A percentile compares a stretch with the other conserved stretches of the same genome.
These are phyloP conservation scores for Populus pruinosa DNA, from an alignment of 345 rosid genomes.

Conservation along the genomic window DNA sequence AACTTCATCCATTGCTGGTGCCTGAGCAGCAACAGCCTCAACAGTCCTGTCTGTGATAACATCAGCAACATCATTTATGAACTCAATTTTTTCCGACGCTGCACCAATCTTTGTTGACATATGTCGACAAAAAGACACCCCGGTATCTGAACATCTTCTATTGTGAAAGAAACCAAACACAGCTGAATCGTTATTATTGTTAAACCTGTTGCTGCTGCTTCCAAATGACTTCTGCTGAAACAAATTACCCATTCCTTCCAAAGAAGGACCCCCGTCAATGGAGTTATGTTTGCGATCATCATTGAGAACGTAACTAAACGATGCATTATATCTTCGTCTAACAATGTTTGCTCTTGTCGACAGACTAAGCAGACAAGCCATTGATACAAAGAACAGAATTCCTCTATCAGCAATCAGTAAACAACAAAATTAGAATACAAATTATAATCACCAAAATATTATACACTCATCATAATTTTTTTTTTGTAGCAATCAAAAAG, in stretches of 20 bases:
- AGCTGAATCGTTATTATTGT: conserved; percentile 15
- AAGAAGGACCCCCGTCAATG: conserved; percentile 23
- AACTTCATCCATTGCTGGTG: conserved; percentile 61
- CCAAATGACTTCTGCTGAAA: conserved; percentile 37
- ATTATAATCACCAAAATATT: not conserved
- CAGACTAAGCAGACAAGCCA: conserved; percentile 56
- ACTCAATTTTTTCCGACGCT: conserved; percentile 44
- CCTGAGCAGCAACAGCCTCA: conserved; percentile 49
- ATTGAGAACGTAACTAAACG: conserved; percentile 35
- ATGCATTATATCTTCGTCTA: conserved; percentile 34
- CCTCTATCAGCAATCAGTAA: not conserved
- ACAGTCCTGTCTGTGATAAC: conserved; percentile 47
- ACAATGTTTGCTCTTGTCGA: conserved; percentile 43
- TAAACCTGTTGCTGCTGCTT: conserved; percentile 3
- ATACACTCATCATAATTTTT: not conserved
- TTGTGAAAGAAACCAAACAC: conserved; percentile 19
- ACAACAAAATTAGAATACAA: not conserved
- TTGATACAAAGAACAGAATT: conserved; percentile 7
- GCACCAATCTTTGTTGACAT: conserved; percentile 54
- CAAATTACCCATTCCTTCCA: conserved; percentile 28
- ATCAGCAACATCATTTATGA: conserved; percentile 45
- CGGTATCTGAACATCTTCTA: conserved; percentile 30
- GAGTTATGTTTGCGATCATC: conserved; percentile 36
- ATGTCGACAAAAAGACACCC: conserved; percentile 43
- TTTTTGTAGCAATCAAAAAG: too few relatives aligned